A percentile compares a stretch with the other conserved stretches of the same genome.
Conservation (phyloP, 768 basidiomycete species). For the Russula olivacea region DNA sequence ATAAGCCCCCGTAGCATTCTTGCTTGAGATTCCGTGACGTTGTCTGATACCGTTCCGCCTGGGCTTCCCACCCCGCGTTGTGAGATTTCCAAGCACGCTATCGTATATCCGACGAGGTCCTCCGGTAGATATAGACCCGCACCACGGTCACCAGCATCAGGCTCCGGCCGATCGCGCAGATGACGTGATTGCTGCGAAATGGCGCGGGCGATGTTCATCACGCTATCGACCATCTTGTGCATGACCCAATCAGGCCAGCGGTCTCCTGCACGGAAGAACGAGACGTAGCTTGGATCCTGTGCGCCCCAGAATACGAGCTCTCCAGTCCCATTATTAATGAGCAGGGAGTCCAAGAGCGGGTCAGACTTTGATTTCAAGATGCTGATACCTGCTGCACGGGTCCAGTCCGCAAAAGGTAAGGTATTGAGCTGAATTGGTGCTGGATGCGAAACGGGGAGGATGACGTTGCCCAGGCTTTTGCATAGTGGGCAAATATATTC, state of each 20-base stretch:
- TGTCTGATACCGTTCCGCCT: constrained; percentile 58
- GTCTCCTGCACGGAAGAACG: constrained; percentile 47
- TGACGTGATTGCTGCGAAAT: constrained; percentile 83
- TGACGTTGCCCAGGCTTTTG: constrained; percentile 92
- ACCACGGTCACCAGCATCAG: constrained; percentile 68
- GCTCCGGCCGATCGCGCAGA: constrained; percentile 69
- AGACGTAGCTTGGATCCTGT: constrained; percentile 65
- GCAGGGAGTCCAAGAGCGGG: constrained; percentile 60
- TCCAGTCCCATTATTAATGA: constrained; percentile 74
- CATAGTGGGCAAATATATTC: constrained; percentile 97
- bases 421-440: constrained; percentile 45
- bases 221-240: constrained; percentile 80
- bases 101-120: constrained; percentile 84
- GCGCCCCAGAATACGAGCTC: constrained; percentile 88
- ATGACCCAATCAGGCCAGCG: constrained; percentile 50
- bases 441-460: constrained; percentile 71
- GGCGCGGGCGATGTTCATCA: constrained; percentile 71
- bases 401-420: constrained; percentile 80
- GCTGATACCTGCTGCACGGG: constrained; percentile 81
- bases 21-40: constrained; percentile 68
- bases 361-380: constrained; percentile 83
- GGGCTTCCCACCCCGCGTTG: constrained; percentile 58
- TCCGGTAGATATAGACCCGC: constrained; percentile 87
- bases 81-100: constrained; percentile 73
- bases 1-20: constrained; percentile 75